These are phyloP conservation scores for Cryptosporidium muris DNA, from an alignment of 169 alveolate species.

Conservation along the genomic window DNA sequence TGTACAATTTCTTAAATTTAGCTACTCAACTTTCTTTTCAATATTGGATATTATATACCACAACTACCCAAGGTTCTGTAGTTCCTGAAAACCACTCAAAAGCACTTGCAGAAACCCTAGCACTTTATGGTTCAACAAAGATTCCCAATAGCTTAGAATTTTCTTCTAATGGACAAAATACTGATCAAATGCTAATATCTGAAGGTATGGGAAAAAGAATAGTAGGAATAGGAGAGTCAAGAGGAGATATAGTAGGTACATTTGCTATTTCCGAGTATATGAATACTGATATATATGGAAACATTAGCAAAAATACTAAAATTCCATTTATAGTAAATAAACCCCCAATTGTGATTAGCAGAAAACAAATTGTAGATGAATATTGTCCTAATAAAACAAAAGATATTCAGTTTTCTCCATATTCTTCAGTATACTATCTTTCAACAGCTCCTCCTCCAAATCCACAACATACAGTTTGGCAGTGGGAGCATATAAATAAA, in stretches of 20 bases:
- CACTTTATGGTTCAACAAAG: background rate
- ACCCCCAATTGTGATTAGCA: background rate
- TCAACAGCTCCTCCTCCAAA: background rate
- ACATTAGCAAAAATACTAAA: background rate
- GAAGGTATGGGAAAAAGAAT: no score
- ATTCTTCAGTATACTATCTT: conserved; percentile 56
- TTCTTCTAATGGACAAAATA: no score
- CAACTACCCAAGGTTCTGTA: background rate
- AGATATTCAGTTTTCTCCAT: conserved; percentile 51
- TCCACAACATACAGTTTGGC: conserved; percentile 17
- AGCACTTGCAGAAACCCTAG: conserved; percentile 10
- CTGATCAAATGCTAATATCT: no score
- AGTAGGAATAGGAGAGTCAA: no score
- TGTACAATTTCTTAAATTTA: no score
- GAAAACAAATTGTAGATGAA: background rate
- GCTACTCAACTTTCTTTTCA: no score
- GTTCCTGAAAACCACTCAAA: conserved; percentile 17
- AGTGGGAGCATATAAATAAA: conserved; percentile 53
- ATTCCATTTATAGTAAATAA: background rate
- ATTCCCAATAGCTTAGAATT: no score
- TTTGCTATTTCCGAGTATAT: no score
- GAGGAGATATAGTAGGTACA: no score
- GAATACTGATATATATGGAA: background rate
- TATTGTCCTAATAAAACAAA: conserved; percentile 2
- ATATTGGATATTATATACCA: no score